phyloP scores from a whole-genome alignment of 1,284 basidiomycete species.

The Ceratobasidium sp. region DNA sequence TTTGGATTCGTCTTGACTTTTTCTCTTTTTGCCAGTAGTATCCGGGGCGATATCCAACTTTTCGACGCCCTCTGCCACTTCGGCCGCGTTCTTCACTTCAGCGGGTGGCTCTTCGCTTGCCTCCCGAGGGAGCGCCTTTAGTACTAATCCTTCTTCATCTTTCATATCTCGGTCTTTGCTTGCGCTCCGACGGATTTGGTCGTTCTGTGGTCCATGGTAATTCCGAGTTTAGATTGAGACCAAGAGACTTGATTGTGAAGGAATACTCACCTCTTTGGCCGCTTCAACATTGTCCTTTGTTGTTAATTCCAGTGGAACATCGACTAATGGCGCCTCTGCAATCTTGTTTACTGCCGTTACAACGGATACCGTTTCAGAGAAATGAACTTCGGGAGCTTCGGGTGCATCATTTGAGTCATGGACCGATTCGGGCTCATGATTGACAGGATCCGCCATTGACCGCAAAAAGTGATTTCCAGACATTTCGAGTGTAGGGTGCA shows the following conservation, averaged over 20 bases:
- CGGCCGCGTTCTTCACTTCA: neutral
- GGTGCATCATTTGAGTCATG: neutral
- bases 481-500: conserved; percentile 1
- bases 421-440: neutral
- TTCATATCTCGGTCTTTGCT: conserved; percentile 34
- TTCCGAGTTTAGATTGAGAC: neutral
- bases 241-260: neutral
- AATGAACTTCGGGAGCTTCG: conserved; percentile 27
- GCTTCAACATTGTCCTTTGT: neutral
- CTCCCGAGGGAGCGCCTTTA: conserved; percentile 13
- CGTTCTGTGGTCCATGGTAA: neutral
- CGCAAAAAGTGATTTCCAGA: conserved; percentile 31
- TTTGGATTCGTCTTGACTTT: neutral
- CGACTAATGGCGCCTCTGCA: conserved; percentile 15
- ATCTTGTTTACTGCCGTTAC: conserved; percentile 32
- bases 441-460: conserved; percentile 24
- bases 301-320: conserved; percentile 22
- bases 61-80: conserved; percentile 21
- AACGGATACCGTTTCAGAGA: conserved; percentile 25
- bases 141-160: conserved; percentile 24
- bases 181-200: conserved; percentile 27
- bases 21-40: conserved; percentile 3
- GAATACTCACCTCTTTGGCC: conserved; percentile 3
- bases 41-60: neutral
- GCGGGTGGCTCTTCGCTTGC: conserved; percentile 25